phyloP scores from a whole-genome alignment of 257 asterid genomes.

The Gentiana macrophylla region DNA sequence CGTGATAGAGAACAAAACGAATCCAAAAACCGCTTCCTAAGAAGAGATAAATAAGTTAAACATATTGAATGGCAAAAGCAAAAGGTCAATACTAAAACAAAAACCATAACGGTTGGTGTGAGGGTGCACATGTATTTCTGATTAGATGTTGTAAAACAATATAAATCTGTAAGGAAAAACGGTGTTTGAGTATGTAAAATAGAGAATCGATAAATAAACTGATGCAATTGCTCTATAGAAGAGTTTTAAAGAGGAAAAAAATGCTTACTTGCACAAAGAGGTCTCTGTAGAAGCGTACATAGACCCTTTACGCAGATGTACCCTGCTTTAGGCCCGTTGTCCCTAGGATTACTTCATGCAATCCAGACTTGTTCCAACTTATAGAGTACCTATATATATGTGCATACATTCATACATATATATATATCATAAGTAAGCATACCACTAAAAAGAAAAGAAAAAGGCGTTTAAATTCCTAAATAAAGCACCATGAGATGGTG shows the following conservation, averaged over 20 bases:
- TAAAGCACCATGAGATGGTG: not conserved
- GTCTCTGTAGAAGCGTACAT: constrained; percentile 70
- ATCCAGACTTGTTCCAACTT: constrained; percentile 74
- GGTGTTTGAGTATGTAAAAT: not conserved
- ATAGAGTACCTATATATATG: constrained; percentile 54
- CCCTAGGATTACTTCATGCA: constrained; percentile 90
- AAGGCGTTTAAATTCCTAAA: not conserved
- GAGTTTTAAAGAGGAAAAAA: constrained; percentile 1
- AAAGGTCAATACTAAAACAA: not conserved
- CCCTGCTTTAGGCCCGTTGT: constrained; percentile 99
- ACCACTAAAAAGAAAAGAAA: constrained; percentile 7
- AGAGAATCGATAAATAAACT: too few relatives aligned
- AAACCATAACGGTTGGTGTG: not conserved
- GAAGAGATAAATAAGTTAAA: constrained; percentile 1
- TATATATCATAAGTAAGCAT: constrained; percentile 8
- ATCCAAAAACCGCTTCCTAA: constrained; percentile 63
- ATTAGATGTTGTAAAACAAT: too few relatives aligned
- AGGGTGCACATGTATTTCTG: not conserved
- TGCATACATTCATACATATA: not conserved
- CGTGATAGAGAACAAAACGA: constrained; percentile 33
- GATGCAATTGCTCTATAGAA: too few relatives aligned
- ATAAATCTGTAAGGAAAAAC: not conserved
- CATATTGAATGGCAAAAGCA: not conserved
- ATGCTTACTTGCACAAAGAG: constrained; percentile 72
- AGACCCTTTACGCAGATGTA: constrained; percentile 86